A percentile compares a stretch with the other conserved stretches of the same genome.
Conservation (phyloP, 2,329 filamentous ascomycete species). For the Claviceps africana region DNA sequence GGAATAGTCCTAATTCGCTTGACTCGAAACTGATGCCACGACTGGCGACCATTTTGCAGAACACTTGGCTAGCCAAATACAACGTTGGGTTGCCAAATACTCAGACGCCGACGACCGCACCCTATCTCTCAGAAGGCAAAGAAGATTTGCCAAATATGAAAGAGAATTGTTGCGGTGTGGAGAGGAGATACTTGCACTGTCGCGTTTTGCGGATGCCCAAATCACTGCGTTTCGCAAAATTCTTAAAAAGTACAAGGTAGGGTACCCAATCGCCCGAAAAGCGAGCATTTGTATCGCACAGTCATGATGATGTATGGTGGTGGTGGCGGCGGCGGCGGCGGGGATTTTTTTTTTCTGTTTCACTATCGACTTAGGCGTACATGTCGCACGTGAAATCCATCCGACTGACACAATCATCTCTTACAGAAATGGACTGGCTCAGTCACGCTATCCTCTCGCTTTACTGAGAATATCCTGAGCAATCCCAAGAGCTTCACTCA, state of each 20-base stretch:
- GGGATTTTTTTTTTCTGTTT: too few relatives aligned
- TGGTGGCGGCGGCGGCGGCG: neutral
- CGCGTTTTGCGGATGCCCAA: constrained; percentile 61
- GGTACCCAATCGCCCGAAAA: neutral
- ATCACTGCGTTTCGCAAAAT: constrained; percentile 68
- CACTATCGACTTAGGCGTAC: neutral
- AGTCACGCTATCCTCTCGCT: constrained; percentile 45
- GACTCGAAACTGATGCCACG: neutral
- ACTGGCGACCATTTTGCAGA: constrained; percentile 20
- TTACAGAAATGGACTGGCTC: constrained; percentile 68
- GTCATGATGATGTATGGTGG: neutral
- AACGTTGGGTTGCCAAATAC: constrained; percentile 32
- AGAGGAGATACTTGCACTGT: constrained; percentile 56
- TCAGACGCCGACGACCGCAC: constrained; percentile 18
- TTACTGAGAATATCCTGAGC: constrained; percentile 51
- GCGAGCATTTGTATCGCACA: neutral
- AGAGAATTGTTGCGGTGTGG: constrained; percentile 42
- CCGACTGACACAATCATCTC: neutral
- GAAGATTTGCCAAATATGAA: constrained; percentile 39
- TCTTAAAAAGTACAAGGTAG: constrained; percentile 67
- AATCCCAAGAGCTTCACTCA: constrained; percentile 59
- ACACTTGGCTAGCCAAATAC: constrained; percentile 33
- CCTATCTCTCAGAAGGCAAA: constrained; percentile 32
- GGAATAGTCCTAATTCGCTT: neutral
- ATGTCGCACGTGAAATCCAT: neutral